phyloP scores from a whole-genome alignment of 768 basidiomycete species.

The Daedaleopsis sinensis region DNA sequence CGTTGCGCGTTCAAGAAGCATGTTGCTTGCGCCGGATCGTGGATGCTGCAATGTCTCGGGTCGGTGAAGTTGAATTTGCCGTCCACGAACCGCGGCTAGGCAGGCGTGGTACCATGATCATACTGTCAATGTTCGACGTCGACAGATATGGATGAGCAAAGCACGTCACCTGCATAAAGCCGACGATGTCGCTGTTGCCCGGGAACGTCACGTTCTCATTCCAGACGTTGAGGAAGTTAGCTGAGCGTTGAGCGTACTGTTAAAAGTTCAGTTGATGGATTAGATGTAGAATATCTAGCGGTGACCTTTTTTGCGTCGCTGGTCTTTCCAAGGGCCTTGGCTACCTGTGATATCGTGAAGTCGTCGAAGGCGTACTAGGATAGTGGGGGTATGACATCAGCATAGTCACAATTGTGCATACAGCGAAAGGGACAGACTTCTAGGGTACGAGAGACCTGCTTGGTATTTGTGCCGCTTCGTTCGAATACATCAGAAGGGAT shows the following conservation, averaged over 20 bases:
- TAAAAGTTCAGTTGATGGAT: no score
- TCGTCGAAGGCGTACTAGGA: conserved; percentile 63
- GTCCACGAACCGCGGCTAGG: conserved; percentile 54
- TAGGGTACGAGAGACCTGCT: conserved; percentile 62
- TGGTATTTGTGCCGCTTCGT: conserved; percentile 57
- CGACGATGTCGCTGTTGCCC: conserved; percentile 44
- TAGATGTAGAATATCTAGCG: not conserved
- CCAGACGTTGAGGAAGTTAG: conserved; percentile 63
- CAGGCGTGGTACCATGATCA: not conserved
- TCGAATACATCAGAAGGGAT: conserved; percentile 36
- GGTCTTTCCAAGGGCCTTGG: conserved; percentile 52
- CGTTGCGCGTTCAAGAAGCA: conserved; percentile 61
- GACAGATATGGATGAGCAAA: not conserved
- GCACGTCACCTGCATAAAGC: conserved; percentile 59
- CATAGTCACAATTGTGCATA: no score
- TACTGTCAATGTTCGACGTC: not conserved
- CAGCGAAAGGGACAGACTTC: conserved; percentile 42
- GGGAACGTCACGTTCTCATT: conserved; percentile 58
- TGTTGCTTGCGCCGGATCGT: conserved; percentile 58
- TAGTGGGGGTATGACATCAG: not conserved
- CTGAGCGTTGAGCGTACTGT: conserved; percentile 56
- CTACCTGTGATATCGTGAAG: conserved; percentile 66
- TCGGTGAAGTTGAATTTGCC: conserved; percentile 68
- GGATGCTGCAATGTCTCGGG: conserved; percentile 66
- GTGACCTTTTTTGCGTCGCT: conserved; percentile 54